Conservation (phyloP, 169 alveolate species). For the Blepharisma undulans region DNA sequence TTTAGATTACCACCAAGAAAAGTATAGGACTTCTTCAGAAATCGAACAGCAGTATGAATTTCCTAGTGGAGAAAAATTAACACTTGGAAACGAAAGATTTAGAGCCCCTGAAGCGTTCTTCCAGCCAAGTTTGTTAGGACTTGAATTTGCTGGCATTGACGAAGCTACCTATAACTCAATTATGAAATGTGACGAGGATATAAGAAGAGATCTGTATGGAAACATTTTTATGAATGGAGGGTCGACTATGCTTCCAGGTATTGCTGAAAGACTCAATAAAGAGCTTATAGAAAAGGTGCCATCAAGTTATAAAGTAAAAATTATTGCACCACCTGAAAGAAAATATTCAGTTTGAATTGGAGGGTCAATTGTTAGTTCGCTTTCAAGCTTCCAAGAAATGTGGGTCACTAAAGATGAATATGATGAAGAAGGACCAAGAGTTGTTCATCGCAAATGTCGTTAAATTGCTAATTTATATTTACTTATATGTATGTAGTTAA, state of each 20-base stretch:
- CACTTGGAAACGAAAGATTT: constrained; percentile 73
- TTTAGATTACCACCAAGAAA: constrained; percentile 6
- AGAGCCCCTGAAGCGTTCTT: constrained; percentile 87
- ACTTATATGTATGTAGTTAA: too few relatives aligned
- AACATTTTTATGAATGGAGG: constrained; percentile 88
- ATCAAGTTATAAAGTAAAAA: constrained; percentile 96
- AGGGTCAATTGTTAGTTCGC: constrained; percentile 96
- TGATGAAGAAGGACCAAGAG: constrained; percentile 97
- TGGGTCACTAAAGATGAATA: constrained; percentile 98
- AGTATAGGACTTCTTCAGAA: constrained; percentile 43
- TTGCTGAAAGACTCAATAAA: constrained; percentile 82
- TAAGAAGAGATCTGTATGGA: constrained; percentile 73
- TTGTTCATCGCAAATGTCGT: constrained; percentile 97
- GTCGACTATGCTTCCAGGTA: constrained; percentile 79
- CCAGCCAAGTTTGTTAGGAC: constrained; percentile 66
- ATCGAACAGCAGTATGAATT: constrained; percentile 66
- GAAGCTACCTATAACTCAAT: constrained; percentile 77
- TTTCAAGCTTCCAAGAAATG: constrained; percentile 96
- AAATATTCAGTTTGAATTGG: constrained; percentile 99
- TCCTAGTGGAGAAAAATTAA: constrained; percentile 84
- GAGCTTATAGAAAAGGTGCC: too few relatives aligned
- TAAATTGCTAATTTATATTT: too few relatives aligned
- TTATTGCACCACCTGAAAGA: constrained; percentile 98
- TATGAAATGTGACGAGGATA: constrained; percentile 81
- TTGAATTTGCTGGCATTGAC: constrained; percentile 57